phyloP scores from a whole-genome alignment of 2,329 filamentous ascomycete genomes.

The Exserohilum rostratum region DNA sequence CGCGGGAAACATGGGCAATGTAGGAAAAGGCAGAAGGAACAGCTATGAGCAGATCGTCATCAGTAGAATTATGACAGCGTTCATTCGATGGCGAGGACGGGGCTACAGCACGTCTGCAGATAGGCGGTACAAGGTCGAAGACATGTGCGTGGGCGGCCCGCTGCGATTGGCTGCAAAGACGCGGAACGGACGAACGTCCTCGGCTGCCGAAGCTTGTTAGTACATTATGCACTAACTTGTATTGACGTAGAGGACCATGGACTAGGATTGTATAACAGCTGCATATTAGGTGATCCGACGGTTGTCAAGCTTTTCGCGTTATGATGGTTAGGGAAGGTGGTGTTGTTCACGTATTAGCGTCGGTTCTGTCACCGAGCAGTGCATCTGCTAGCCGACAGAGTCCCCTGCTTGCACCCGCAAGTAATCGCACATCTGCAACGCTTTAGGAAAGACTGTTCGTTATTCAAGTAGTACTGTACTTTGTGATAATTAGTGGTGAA shows the following conservation, averaged over 20 bases:
- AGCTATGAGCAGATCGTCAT: slow-evolving; percentile 9
- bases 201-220: slow-evolving; percentile 8
- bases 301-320: not conserved
- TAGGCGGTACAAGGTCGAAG: not conserved
- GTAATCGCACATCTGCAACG: too few relatives aligned
- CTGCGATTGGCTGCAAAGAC: slow-evolving; percentile 10
- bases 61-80: slow-evolving; percentile 2
- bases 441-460: too few relatives aligned
- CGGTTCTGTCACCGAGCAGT: too few relatives aligned
- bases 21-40: slow-evolving; percentile 4
- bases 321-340: not conserved
- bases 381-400: too few relatives aligned
- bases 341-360: not conserved
- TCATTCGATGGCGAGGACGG: slow-evolving; percentile 11
- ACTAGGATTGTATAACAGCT: slow-evolving; percentile 22
- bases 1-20: slow-evolving; percentile 7
- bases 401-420: too few relatives aligned
- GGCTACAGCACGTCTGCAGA: slow-evolving; percentile 1
- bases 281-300: slow-evolving; percentile 39
- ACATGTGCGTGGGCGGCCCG: slow-evolving; percentile 12
- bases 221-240: slow-evolving; percentile 1
- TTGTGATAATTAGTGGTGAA: too few relatives aligned
- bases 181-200: not conserved
- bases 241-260: slow-evolving; percentile 8
- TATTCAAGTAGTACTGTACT: too few relatives aligned